phyloP scores from a whole-genome alignment of 2,329 filamentous ascomycete species.

The Tolypocladium guangdongense region DNA sequence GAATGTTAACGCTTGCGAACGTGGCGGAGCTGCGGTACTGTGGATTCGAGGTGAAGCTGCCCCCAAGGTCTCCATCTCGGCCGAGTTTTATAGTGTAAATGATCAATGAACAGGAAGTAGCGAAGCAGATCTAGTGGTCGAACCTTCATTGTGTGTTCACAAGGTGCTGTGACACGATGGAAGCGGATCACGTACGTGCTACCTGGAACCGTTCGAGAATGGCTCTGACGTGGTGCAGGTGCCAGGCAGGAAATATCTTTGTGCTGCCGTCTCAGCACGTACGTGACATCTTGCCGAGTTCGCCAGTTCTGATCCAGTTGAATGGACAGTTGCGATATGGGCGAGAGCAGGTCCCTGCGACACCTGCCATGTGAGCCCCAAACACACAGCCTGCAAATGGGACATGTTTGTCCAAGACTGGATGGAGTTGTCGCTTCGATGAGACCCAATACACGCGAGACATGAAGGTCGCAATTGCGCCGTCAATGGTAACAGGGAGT shows the following conservation, averaged over 20 bases:
- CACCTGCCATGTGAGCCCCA: too few relatives aligned
- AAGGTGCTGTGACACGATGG: background rate
- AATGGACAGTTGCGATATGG: too few relatives aligned
- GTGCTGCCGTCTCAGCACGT: background rate
- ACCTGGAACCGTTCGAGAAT: background rate
- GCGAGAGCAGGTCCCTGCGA: too few relatives aligned
- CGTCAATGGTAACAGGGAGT: too few relatives aligned
- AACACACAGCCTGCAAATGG: too few relatives aligned
- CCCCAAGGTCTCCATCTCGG: background rate
- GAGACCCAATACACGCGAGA: background rate
- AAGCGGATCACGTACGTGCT: background rate
- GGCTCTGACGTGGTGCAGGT: background rate
- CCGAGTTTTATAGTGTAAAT: background rate
- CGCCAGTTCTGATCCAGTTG: background rate
- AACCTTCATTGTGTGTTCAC: background rate
- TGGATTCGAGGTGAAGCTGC: background rate
- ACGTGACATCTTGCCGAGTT: background rate
- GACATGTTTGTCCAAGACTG: background rate
- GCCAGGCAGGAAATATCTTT: background rate
- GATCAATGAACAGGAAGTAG: background rate
- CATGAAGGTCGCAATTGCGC: background rate
- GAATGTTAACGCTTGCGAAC: background rate
- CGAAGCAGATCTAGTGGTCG: background rate
- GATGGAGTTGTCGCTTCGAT: too few relatives aligned
- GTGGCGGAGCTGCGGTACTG: too few relatives aligned